Conservation (phyloP, 805 yeast genomes). For the Candida incommunis region DNA sequence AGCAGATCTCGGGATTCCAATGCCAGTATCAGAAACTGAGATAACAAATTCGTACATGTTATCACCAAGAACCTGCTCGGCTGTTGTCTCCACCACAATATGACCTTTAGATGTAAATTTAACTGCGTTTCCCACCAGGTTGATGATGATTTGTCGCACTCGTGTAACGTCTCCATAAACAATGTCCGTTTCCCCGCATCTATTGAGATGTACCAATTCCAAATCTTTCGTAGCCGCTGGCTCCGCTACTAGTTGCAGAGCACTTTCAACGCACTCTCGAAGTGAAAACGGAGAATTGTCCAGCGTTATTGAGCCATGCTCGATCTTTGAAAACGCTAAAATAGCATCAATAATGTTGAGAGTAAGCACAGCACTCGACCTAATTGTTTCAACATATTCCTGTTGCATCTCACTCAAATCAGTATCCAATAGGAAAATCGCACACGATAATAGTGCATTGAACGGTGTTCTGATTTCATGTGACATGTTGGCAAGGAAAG, state of each 20-base stretch:
- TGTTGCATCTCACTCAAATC: slow-evolving; percentile 28
- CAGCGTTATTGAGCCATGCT: slow-evolving; percentile 37
- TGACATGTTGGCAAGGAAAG: slow-evolving; percentile 40
- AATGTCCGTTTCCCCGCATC: slow-evolving; percentile 25
- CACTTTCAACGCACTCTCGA: slow-evolving; percentile 32
- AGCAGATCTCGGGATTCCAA: slow-evolving; percentile 35
- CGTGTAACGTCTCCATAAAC: slow-evolving; percentile 37
- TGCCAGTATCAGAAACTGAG: slow-evolving; percentile 36
- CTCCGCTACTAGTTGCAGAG: slow-evolving; percentile 34
- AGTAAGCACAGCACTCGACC: slow-evolving; percentile 36
- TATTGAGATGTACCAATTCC: slow-evolving; percentile 31
- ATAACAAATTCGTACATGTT: slow-evolving; percentile 27
- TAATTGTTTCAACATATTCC: slow-evolving; percentile 39
- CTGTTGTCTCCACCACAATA: slow-evolving; percentile 23
- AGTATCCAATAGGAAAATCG: slow-evolving; percentile 27
- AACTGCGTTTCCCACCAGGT: slow-evolving; percentile 39
- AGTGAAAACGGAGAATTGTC: slow-evolving; percentile 31
- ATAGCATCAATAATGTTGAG: slow-evolving; percentile 40
- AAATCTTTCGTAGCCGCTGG: slow-evolving; percentile 31
- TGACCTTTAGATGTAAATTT: slow-evolving; percentile 34
- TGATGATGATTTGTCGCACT: slow-evolving; percentile 36
- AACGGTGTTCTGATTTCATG: slow-evolving; percentile 45
- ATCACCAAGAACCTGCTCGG: slow-evolving; percentile 20
- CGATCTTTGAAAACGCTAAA: slow-evolving; percentile 39
- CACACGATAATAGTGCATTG: slow-evolving; percentile 29